A percentile compares a stretch with the other conserved stretches of the same genome.
phyloP scores from a whole-genome alignment of 148 eudicot genomes.

The Drosera capensis region DNA sequence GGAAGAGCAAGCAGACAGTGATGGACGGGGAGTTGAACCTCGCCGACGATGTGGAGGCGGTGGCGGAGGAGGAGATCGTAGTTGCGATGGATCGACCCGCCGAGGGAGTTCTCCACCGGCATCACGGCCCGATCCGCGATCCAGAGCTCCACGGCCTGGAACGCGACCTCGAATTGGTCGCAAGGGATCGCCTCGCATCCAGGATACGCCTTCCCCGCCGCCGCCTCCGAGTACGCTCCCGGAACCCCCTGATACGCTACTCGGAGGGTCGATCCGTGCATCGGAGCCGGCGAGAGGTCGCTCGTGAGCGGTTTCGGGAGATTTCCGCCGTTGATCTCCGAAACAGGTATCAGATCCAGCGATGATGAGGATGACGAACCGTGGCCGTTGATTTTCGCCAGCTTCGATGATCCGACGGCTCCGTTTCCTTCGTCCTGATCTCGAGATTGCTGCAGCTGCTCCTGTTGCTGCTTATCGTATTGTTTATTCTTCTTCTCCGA shows the following conservation, averaged over 20 bases:
- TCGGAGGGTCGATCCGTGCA: constrained; percentile 65
- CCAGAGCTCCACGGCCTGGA: constrained; percentile 83
- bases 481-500: too few species aligned
- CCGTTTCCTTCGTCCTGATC: constrained; percentile 21
- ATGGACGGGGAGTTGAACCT: constrained; percentile 77
- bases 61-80: constrained; percentile 57
- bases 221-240: constrained; percentile 88
- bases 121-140: constrained; percentile 60
- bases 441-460: too few species aligned
- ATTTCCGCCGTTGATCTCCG: too few species aligned
- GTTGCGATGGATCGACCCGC: constrained; percentile 59
- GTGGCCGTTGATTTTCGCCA: constrained; percentile 65
- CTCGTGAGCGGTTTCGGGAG: constrained; percentile 53
- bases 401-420: constrained; percentile 17
- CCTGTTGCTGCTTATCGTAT: too few species aligned
- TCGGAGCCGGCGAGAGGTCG: constrained; percentile 62
- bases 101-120: constrained; percentile 57
- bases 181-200: constrained; percentile 79
- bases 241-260: constrained; percentile 96
- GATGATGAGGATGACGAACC: too few species aligned
- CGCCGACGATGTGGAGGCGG: constrained; percentile 73
- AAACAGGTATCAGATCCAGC: constrained; percentile 48
- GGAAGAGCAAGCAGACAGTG: constrained; percentile 76
- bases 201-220: constrained; percentile 81
- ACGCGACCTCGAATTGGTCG: constrained; percentile 87